Evolutionary conservation across 202 grass and related monocot species (phyloP).

Genomic region (Bolboschoenoplectus hybrid): DNA sequence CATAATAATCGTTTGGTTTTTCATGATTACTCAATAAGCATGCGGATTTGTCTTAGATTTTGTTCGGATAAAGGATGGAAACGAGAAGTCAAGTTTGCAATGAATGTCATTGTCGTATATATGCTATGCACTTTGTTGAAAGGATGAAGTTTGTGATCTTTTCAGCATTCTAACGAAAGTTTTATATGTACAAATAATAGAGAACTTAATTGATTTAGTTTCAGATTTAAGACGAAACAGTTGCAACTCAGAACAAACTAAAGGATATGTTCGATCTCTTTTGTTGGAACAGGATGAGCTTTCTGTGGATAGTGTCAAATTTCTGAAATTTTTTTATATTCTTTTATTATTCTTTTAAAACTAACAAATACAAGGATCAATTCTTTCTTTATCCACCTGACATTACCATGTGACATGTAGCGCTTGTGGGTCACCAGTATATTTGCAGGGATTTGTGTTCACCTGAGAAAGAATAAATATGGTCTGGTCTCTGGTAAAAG

Average conservation of each 20-base stretch:
- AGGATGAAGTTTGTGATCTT: conserved; percentile 20
- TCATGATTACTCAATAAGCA: conserved; percentile 37
- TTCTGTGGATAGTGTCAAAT: background rate
- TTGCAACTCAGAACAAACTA: background rate
- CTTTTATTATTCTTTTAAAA: conserved; percentile 20
- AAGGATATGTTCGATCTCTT: background rate
- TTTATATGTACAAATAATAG: background rate
- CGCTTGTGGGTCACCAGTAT: conserved; percentile 33
- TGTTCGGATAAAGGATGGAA: conserved; percentile 28
- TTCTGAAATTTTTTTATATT: background rate
- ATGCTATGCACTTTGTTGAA: conserved; percentile 29
- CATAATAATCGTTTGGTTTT: background rate
- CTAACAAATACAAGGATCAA: background rate
- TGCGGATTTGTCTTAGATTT: conserved; percentile 36
- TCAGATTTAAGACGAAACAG: conserved; percentile 11
- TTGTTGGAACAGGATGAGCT: conserved; percentile 8
- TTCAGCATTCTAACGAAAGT: background rate
- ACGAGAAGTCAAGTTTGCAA: conserved; percentile 30
- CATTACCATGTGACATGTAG: conserved; percentile 29
- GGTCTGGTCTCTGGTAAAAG: conserved; percentile 27
- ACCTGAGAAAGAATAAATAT: conserved; percentile 28
- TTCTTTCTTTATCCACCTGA: conserved; percentile 30
- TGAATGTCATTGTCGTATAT: conserved; percentile 29
- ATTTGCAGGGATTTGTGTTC: conserved; percentile 35
- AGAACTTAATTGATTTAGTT: conserved; percentile 10